These are phyloP conservation scores for Omphalea diandra DNA, from an alignment of 441 rosid species.

Conservation along the genomic window DNA sequence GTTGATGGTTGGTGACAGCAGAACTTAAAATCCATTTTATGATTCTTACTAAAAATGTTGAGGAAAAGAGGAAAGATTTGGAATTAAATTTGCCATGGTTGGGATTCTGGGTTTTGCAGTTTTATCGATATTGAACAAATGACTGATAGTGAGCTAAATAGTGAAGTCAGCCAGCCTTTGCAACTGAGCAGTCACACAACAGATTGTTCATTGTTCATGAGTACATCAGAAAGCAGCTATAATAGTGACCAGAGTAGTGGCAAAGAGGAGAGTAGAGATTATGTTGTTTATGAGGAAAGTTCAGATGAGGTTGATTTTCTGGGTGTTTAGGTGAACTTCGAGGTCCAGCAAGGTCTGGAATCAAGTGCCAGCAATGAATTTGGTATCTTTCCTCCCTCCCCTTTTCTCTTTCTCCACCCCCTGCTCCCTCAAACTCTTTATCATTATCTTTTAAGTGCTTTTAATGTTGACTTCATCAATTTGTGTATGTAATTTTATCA, in stretches of 20 bases:
- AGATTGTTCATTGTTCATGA: slow-evolving; percentile 45
- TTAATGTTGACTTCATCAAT: not conserved
- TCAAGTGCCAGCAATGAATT: slow-evolving; percentile 5
- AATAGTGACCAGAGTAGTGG: slow-evolving; percentile 68
- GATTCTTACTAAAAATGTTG: not conserved
- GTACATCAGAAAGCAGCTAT: slow-evolving; percentile 64
- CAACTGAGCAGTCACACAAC: slow-evolving; percentile 40
- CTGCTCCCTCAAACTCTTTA: no score
- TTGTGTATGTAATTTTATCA: not conserved
- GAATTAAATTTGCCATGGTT: slow-evolving; percentile 15
- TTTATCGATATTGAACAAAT: slow-evolving; percentile 54
- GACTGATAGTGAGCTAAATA: slow-evolving; percentile 52
- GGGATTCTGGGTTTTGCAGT: slow-evolving; percentile 45
- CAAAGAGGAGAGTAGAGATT: slow-evolving; percentile 48
- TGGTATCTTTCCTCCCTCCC: slow-evolving; percentile 20
- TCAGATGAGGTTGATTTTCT: slow-evolving; percentile 64
- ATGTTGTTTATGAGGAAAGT: slow-evolving; percentile 52
- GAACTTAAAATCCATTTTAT: not conserved
- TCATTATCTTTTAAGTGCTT: not conserved
- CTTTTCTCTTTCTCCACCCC: no score
- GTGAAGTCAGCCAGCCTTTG: slow-evolving; percentile 44
- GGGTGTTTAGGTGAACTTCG: slow-evolving; percentile 30
- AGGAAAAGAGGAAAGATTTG: not conserved
- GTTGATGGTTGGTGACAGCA: slow-evolving; percentile 21
- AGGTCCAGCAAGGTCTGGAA: slow-evolving; percentile 13